Conservation (phyloP, 495 filamentous ascomycete genomes). For the Cudoniella acicularis region DNA sequence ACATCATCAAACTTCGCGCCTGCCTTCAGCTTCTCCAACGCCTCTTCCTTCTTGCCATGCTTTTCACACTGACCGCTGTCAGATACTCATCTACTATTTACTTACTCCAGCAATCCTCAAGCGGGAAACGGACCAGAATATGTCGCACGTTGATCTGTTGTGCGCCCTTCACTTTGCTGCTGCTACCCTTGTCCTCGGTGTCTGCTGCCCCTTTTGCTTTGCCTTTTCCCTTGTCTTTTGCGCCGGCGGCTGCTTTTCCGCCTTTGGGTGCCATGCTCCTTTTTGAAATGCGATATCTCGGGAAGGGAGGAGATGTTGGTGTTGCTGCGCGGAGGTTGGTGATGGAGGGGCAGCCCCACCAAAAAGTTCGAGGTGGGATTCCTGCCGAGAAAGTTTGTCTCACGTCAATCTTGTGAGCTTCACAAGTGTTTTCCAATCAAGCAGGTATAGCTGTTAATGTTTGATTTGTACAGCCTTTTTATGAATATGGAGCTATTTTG, state of each 20-base stretch:
- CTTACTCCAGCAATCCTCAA: background rate
- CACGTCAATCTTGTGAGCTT: background rate
- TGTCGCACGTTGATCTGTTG: conserved; percentile 83
- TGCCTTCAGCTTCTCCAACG: conserved; percentile 68
- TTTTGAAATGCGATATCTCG: no score
- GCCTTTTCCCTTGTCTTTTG: conserved; percentile 38
- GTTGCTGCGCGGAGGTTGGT: background rate
- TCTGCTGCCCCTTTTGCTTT: conserved; percentile 46
- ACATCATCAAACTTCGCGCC: conserved; percentile 88
- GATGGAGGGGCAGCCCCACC: conserved; percentile 10
- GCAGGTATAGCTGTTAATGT: no score
- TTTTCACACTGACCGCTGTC: conserved; percentile 74
- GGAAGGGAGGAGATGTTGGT: no score
- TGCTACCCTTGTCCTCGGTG: conserved; percentile 37
- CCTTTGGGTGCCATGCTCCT: conserved; percentile 59
- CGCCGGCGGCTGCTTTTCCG: conserved; percentile 36
- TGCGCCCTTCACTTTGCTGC: conserved; percentile 65
- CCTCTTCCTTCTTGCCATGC: conserved; percentile 83
- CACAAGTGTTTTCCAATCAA: background rate
- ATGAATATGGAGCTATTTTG: no score
- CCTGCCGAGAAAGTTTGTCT: background rate
- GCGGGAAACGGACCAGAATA: conserved; percentile 57
- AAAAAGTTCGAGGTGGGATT: conserved; percentile 3
- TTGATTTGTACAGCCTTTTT: no score
- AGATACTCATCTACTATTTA: conserved; percentile 6